Evolutionary conservation across 345 rosid species (phyloP).

Genomic region (Camelina sativa): DNA sequence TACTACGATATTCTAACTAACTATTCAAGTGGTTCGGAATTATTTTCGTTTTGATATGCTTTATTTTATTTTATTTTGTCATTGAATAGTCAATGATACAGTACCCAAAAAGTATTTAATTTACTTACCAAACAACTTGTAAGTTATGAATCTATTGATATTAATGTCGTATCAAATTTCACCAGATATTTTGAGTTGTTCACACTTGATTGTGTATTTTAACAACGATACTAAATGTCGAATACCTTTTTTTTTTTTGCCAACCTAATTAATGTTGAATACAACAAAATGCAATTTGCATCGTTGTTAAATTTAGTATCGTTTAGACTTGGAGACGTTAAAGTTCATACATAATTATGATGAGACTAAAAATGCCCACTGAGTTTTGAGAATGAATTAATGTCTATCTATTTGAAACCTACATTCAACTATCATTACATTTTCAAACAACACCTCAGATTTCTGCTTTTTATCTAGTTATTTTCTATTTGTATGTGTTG

Average conservation of each 20-base stretch:
- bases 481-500: not conserved
- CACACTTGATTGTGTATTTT: not conserved
- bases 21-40: not conserved
- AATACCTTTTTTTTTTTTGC: too few relatives aligned
- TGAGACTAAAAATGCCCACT: not conserved
- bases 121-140: slow-evolving; percentile 6
- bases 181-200: not conserved
- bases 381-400: not conserved
- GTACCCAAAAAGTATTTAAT: not conserved
- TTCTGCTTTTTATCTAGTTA: too few relatives aligned
- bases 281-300: too few relatives aligned
- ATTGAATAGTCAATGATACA: not conserved
- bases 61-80: not conserved
- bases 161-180: not conserved
- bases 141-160: slow-evolving; percentile 1
- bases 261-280: too few relatives aligned
- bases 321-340: too few relatives aligned
- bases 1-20: too few relatives aligned
- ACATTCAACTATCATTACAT: too few relatives aligned
- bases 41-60: not conserved
- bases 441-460: too few relatives aligned
- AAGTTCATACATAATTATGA: too few relatives aligned
- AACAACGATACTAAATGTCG: too few relatives aligned
- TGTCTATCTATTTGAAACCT: too few relatives aligned
- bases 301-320: too few relatives aligned